Conservation (phyloP, 345 rosid genomes). For the Cardamine resedifolia region DNA sequence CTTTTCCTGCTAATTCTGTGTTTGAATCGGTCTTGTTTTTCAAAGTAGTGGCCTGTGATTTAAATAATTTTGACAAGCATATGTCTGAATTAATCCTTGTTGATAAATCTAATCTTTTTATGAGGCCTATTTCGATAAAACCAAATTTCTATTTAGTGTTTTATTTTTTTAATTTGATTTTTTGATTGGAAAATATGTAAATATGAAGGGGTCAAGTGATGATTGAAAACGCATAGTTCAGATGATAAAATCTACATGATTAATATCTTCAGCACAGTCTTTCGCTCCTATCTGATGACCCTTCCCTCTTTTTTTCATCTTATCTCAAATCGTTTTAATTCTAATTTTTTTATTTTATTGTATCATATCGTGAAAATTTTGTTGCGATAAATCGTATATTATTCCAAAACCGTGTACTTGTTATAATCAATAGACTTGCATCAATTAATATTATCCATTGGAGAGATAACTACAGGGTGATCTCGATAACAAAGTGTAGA, state of each 20-base stretch:
- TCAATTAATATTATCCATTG: too few species aligned
- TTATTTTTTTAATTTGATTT: background rate
- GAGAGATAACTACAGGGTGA: too few species aligned
- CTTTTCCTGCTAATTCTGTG: background rate
- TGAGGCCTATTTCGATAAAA: constrained; percentile 51
- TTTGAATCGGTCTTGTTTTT: background rate
- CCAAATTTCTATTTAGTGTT: background rate
- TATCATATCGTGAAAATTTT: too few species aligned
- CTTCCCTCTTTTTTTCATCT: background rate
- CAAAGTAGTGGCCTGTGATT: constrained; percentile 55
- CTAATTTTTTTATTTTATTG: too few species aligned
- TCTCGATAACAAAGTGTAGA: too few species aligned
- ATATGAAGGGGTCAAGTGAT: constrained; percentile 54
- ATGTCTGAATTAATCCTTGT: constrained; percentile 78
- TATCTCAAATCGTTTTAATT: background rate
- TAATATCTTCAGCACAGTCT: constrained; percentile 51
- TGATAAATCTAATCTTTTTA: constrained; percentile 79
- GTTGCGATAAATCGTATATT: too few species aligned
- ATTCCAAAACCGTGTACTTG: too few species aligned
- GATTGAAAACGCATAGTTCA: constrained; percentile 92
- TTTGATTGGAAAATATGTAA: background rate
- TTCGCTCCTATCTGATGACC: constrained; percentile 99
- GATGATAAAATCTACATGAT: constrained; percentile 69
- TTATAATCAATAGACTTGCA: too few species aligned
- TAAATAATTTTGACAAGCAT: constrained; percentile 67